Evolutionary conservation across 1,284 basidiomycete genomes (phyloP).

Genomic region (Sanghuangporus baumii): DNA sequence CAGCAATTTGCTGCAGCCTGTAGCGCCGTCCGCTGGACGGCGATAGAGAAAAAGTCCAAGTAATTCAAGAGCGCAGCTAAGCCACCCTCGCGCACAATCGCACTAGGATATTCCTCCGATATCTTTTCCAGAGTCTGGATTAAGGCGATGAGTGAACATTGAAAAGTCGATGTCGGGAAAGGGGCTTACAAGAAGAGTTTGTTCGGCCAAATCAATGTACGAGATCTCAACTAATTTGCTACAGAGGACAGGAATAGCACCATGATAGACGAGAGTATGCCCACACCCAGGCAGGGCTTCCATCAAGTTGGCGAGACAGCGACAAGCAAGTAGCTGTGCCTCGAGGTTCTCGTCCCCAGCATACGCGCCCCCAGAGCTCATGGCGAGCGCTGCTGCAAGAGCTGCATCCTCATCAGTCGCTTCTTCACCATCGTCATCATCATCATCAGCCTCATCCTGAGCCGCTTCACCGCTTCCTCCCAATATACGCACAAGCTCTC

Average conservation of each 20-base stretch:
- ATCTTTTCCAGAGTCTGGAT: slow-evolving; percentile 92
- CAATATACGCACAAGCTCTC: slow-evolving; percentile 89
- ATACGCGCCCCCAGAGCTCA: slow-evolving; percentile 60
- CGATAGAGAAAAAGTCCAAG: slow-evolving; percentile 95
- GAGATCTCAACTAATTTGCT: slow-evolving; percentile 94
- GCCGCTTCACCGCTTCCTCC: slow-evolving; percentile 64
- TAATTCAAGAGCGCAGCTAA: slow-evolving; percentile 87
- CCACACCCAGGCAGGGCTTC: slow-evolving; percentile 92
- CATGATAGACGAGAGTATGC: slow-evolving; percentile 92
- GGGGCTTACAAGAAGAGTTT: slow-evolving; percentile 84
- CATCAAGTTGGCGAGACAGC: slow-evolving; percentile 94
- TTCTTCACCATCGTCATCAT: slow-evolving; percentile 63
- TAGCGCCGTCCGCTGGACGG: slow-evolving; percentile 92
- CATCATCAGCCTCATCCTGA: slow-evolving; percentile 45
- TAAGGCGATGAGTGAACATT: slow-evolving; percentile 23
- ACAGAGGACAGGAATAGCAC: slow-evolving; percentile 91
- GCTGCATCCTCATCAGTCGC: slow-evolving; percentile 76
- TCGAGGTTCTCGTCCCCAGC: slow-evolving; percentile 85
- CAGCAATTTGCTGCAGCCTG: slow-evolving; percentile 96
- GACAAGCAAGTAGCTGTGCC: slow-evolving; percentile 87
- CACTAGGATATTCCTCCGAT: slow-evolving; percentile 90
- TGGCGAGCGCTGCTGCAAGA: slow-evolving; percentile 76
- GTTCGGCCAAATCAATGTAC: slow-evolving; percentile 94
- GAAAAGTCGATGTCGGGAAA: slow-evolving; percentile 13
- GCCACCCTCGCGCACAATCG: slow-evolving; percentile 92